These are phyloP conservation scores for Mucor irregularis DNA, from an alignment of 371 early-diverging fungal species.

Conservation along the genomic window DNA sequence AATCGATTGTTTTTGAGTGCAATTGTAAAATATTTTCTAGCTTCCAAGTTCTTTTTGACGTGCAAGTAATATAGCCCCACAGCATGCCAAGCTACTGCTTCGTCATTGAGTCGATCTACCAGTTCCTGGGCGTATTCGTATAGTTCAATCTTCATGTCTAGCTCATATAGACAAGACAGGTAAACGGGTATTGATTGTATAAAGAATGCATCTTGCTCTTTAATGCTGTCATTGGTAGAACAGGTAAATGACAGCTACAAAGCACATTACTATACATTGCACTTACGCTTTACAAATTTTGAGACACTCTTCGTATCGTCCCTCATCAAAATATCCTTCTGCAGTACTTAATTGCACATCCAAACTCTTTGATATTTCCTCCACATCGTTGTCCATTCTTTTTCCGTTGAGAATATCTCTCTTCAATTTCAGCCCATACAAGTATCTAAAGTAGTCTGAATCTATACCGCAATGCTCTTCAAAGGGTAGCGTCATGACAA, in stretches of 20 bases:
- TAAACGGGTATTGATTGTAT: conserved; percentile 60
- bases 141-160: conserved; percentile 59
- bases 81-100: conserved; percentile 64
- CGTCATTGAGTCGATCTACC: conserved; percentile 27
- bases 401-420: conserved; percentile 51
- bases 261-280: not conserved
- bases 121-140: conserved; percentile 56
- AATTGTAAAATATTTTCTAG: conserved; percentile 54
- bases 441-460: conserved; percentile 57
- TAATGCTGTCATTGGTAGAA: conserved; percentile 43
- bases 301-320: conserved; percentile 57
- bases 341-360: conserved; percentile 67
- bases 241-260: no score
- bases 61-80: conserved; percentile 76
- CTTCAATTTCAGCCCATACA: conserved; percentile 63
- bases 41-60: conserved; percentile 58
- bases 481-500: conserved; percentile 56
- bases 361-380: conserved; percentile 49
- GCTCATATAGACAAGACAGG: conserved; percentile 65
- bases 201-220: conserved; percentile 60
- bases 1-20: conserved; percentile 59
- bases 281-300: conserved; percentile 58
- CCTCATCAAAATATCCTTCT: conserved; percentile 53
- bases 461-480: conserved; percentile 58
- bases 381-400: conserved; percentile 40